Evolutionary conservation across 2,329 filamentous ascomycete genomes (phyloP), one percentile per base, ranked within the genome.

Genomic region (Cadophora luteo-olivacea): DNA sequence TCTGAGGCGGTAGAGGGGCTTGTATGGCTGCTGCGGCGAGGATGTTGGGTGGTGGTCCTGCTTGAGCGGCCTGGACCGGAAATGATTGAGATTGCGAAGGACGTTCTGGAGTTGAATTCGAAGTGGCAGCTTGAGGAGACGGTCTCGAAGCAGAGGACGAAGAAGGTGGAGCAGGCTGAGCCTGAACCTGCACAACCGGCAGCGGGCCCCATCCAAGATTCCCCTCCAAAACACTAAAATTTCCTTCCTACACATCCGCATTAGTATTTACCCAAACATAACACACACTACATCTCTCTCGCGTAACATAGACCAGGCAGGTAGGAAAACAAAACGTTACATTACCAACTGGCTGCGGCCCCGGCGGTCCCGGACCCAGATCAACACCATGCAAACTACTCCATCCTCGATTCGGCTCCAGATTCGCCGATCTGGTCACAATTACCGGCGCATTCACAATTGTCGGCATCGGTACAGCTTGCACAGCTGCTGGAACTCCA

Each of bases 351-450:
- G 57, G 36, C 32, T 36, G 32, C 32, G 57, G 11, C 2, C 66
- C 66, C 7, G 66, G 66, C 24, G 66, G 66, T 33, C 38, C 33
- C 4, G 66, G 61, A 5, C 62, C 66, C 1, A 14, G 24, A 68
- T 68, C 66, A 41, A 19, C 45, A 12, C 49, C 68, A 65, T 69
- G 61, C n/a, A 58, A 19, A 11, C 48, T 33, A 49, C 64, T 69
- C 19, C 25, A 65, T 36, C 68, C 68, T 16, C 48, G 55, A 24
- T 25, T 9, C 11, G 24, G 33, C 33, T n/a, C 48, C 7, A 36
- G 29, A 48, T 55, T 45, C 36, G 22, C n/a, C 33, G 65, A 49
- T 33, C 57, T 41, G 3, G 14, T 45, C 12, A 45, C 41, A 45
- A 14, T 19, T 19, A 14, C 11, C 11, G 12, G 36, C 36, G 14